These are phyloP conservation scores for Astrephomene gubernaculifera DNA, from an alignment of 139 green algal species.

Conservation along the genomic window DNA sequence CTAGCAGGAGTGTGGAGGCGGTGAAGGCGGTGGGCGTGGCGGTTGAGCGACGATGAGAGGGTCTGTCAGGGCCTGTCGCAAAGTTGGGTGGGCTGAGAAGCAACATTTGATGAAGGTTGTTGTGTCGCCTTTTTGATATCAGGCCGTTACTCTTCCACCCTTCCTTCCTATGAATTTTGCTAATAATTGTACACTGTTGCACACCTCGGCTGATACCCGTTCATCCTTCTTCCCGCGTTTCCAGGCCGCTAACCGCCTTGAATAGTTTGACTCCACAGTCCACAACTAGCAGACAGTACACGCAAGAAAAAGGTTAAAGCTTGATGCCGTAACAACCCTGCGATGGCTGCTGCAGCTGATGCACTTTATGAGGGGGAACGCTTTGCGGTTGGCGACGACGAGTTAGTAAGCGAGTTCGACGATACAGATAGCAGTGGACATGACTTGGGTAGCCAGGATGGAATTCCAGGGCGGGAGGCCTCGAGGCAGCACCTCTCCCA, in stretches of 20 bases:
- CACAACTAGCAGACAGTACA: no score
- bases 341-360: background rate
- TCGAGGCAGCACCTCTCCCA: background rate
- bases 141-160: no score
- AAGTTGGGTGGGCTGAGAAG: no score
- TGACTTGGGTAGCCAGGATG: background rate
- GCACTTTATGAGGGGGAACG: background rate
- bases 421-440: background rate
- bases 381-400: constrained; percentile 31
- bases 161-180: no score
- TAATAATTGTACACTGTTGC: background rate
- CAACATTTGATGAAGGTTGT: no score
- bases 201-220: no score
- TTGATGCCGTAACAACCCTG: no score
- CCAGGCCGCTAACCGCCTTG: no score
- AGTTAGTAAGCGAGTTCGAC: constrained; percentile 9
- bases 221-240: background rate
- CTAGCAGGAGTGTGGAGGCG: background rate
- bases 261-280: background rate
- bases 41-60: background rate
- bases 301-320: no score
- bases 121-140: no score
- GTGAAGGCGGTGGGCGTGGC: background rate
- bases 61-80: no score
- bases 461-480: no score